A percentile compares a stretch with the other conserved stretches of the same genome.
phyloP scores from a whole-genome alignment of 1,284 basidiomycete genomes.

The Rhodotorula glutinis region DNA sequence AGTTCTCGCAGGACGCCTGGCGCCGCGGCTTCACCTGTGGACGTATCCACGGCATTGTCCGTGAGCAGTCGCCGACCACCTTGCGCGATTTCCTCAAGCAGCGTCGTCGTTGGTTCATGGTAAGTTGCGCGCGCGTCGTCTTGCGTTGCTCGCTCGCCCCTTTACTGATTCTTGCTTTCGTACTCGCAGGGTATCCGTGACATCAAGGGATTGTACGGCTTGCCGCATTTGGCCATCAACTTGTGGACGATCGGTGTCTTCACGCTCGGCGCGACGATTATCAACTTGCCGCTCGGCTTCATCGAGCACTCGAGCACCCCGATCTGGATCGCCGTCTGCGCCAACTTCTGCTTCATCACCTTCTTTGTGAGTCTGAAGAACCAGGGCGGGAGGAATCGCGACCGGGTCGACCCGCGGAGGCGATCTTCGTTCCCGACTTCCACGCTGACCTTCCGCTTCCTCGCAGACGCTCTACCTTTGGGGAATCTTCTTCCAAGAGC shows the following conservation, averaged over 20 bases:
- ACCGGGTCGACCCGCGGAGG: background rate
- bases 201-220: constrained; percentile 48
- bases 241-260: constrained; percentile 51
- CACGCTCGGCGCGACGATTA: constrained; percentile 49
- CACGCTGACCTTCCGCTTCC: constrained; percentile 13
- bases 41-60: constrained; percentile 50
- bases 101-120: constrained; percentile 51
- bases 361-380: constrained; percentile 45
- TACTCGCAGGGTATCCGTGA: constrained; percentile 33
- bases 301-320: constrained; percentile 47
- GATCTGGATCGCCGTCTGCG: constrained; percentile 49
- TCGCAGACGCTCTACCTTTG: constrained; percentile 45
- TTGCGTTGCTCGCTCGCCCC: no score
- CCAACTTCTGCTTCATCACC: constrained; percentile 50
- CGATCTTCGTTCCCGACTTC: constrained; percentile 35
- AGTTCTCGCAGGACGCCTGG: constrained; percentile 52
- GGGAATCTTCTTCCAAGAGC: constrained; percentile 43
- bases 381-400: no score
- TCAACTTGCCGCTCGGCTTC: constrained; percentile 50
- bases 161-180: no score
- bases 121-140: background rate
- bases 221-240: constrained; percentile 51
- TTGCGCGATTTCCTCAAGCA: constrained; percentile 51
- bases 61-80: constrained; percentile 50
- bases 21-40: constrained; percentile 50